Evolutionary conservation across 75 land plant species (phyloP).

Genomic region (Picea sitchensis): DNA sequence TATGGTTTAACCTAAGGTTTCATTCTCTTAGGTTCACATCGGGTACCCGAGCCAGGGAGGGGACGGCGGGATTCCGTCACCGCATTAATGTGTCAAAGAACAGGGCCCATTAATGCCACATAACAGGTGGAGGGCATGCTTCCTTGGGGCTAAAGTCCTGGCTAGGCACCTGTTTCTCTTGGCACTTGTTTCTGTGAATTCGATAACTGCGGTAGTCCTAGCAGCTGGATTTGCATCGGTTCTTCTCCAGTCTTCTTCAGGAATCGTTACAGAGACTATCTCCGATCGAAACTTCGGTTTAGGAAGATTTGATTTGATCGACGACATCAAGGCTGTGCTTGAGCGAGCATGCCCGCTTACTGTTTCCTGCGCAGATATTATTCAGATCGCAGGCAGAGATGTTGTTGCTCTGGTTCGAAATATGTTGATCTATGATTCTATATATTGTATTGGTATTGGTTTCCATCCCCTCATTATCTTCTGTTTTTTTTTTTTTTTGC

Average conservation of each 20-base stretch:
- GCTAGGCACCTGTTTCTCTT: too few relatives aligned
- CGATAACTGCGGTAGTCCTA: too few relatives aligned
- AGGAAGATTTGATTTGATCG: constrained; percentile 17
- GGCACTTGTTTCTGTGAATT: too few relatives aligned
- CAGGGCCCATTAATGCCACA: too few relatives aligned
- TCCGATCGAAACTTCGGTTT: constrained; percentile 23
- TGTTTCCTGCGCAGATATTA: constrained; percentile 29
- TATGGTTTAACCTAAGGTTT: too few relatives aligned
- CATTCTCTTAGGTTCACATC: too few relatives aligned
- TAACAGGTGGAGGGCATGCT: too few relatives aligned
- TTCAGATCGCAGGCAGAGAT: constrained; percentile 28
- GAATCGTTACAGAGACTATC: constrained; percentile 11
- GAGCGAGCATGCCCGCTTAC: constrained; percentile 20
- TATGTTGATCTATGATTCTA: neutral
- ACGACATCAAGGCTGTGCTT: constrained; percentile 14
- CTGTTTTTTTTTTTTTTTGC: neutral
- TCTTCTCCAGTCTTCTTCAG: constrained; percentile 10
- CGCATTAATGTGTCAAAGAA: too few relatives aligned
- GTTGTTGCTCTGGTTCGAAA: constrained; percentile 10
- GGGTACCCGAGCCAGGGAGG: too few relatives aligned
- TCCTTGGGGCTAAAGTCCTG: too few relatives aligned
- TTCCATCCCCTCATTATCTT: neutral
- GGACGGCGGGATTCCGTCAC: too few relatives aligned
- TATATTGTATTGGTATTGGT: neutral
- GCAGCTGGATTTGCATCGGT: constrained; percentile 8